Conservation (phyloP, 2,329 filamentous ascomycete genomes). For the Rasamsonia emersonii region DNA sequence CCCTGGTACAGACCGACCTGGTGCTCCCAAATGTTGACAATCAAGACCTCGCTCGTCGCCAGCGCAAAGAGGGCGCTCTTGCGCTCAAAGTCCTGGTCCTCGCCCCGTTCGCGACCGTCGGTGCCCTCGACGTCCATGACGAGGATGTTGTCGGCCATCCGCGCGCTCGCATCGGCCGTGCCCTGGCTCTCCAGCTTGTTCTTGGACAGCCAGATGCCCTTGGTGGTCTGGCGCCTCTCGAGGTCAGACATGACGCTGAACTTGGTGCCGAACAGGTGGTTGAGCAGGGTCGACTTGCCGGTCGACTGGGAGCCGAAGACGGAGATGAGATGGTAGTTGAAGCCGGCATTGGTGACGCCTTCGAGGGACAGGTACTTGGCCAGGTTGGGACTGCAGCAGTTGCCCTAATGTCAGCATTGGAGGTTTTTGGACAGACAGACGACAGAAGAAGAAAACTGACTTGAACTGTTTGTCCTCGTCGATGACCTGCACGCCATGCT, state of each 20-base stretch:
- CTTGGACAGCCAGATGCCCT: slow-evolving; percentile 99
- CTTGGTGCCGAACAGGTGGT: slow-evolving; percentile 87
- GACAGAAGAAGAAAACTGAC: slow-evolving; percentile 48
- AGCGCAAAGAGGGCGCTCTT: slow-evolving; percentile 96
- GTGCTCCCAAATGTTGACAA: slow-evolving; percentile 99
- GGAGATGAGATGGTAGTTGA: slow-evolving; percentile 98
- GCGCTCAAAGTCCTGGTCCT: slow-evolving; percentile 97
- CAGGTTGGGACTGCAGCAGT: slow-evolving; percentile 55
- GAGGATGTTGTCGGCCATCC: slow-evolving; percentile 94
- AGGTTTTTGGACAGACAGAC: not conserved
- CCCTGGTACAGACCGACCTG: slow-evolving; percentile 97
- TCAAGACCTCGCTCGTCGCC: slow-evolving; percentile 93
- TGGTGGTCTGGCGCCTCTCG: slow-evolving; percentile 91
- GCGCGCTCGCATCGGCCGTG: slow-evolving; percentile 32
- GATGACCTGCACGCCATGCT: slow-evolving; percentile 93
- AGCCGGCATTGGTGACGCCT: slow-evolving; percentile 76
- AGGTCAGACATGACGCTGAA: slow-evolving; percentile 98
- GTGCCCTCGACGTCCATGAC: slow-evolving; percentile 99
- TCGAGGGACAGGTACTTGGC: slow-evolving; percentile 73
- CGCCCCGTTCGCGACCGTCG: slow-evolving; percentile 88
- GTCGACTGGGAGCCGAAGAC: slow-evolving; percentile 98
- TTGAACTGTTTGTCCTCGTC: slow-evolving; percentile 97
- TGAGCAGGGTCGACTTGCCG: slow-evolving; percentile 93
- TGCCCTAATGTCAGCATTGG: not conserved
- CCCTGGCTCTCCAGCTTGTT: slow-evolving; percentile 59